A percentile compares a stretch with the other conserved stretches of the same genome.
Conservation (phyloP, 768 basidiomycete genomes). For the Hypholoma sublateritium region DNA sequence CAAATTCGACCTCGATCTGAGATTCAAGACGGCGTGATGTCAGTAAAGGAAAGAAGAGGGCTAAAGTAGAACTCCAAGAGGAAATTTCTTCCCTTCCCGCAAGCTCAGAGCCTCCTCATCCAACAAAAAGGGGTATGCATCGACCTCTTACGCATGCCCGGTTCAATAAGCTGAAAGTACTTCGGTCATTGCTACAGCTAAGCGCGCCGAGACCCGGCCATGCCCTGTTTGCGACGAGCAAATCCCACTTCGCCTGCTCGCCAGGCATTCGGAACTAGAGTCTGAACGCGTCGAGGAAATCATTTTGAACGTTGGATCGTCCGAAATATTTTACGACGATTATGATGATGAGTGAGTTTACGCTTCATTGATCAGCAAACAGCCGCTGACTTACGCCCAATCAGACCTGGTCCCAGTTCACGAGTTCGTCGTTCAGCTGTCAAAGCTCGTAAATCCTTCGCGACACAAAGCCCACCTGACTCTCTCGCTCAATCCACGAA, state of each 20-base stretch:
- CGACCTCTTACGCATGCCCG: background rate
- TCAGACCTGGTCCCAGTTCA: conserved; percentile 33
- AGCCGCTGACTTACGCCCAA: background rate
- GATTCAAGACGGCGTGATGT: conserved; percentile 6
- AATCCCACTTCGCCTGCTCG: conserved; percentile 73
- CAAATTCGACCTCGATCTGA: conserved; percentile 4
- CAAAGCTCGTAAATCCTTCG: conserved; percentile 40
- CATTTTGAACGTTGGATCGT: conserved; percentile 59
- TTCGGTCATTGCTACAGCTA: conserved; percentile 39
- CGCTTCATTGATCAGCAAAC: background rate
- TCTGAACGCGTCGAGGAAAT: conserved; percentile 69
- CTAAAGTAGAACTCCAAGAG: conserved; percentile 26
- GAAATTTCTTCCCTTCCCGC: conserved; percentile 36
- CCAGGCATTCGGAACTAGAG: conserved; percentile 64
- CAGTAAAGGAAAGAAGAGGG: conserved; percentile 48
- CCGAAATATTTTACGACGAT: conserved; percentile 53
- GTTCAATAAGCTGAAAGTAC: conserved; percentile 6
- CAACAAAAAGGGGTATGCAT: conserved; percentile 50
- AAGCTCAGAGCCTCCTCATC: conserved; percentile 30
- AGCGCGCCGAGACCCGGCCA: conserved; percentile 69
- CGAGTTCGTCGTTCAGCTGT: conserved; percentile 38
- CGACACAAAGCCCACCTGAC: conserved; percentile 23
- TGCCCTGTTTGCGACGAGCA: conserved; percentile 76
- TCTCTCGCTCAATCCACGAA: conserved; percentile 45
- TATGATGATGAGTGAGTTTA: conserved; percentile 53